phyloP scores from a whole-genome alignment of 441 rosid genomes.

The Corymbia citriodora region DNA sequence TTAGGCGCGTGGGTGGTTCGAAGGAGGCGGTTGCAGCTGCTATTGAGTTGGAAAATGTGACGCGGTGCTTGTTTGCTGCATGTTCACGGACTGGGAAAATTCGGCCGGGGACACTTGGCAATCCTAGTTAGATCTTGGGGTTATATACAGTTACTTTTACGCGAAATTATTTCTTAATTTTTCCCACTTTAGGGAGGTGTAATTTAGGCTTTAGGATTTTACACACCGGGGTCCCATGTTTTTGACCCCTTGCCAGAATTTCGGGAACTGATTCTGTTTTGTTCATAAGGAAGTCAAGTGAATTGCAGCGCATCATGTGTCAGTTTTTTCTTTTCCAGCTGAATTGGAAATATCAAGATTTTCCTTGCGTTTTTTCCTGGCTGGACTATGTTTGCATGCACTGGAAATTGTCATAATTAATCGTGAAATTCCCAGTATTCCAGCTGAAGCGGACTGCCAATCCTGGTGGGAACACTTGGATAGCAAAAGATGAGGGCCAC shows the following conservation, averaged over 20 bases:
- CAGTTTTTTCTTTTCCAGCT: neutral
- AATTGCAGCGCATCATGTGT: neutral
- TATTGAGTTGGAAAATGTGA: neutral
- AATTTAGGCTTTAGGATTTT: neutral
- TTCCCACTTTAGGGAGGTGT: neutral
- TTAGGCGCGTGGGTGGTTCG: neutral
- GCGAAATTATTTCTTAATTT: neutral
- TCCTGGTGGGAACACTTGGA: neutral
- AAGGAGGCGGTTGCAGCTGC: neutral
- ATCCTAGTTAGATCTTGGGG: neutral
- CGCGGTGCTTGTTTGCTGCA: neutral
- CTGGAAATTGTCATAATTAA: neutral
- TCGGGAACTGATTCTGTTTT: neutral
- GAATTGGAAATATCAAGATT: neutral
- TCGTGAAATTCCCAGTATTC: neutral
- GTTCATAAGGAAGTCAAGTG: neutral
- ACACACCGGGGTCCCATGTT: neutral
- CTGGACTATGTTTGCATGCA: neutral
- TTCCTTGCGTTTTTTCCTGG: neutral
- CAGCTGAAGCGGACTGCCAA: neutral
- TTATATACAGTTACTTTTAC: neutral
- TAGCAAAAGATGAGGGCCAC: neutral
- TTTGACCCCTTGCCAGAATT: neutral
- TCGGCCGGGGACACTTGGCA: neutral
- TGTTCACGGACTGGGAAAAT: neutral